Evolutionary conservation across 2,329 filamentous ascomycete genomes (phyloP).

Genomic region (Geoglossum cookeanum): DNA sequence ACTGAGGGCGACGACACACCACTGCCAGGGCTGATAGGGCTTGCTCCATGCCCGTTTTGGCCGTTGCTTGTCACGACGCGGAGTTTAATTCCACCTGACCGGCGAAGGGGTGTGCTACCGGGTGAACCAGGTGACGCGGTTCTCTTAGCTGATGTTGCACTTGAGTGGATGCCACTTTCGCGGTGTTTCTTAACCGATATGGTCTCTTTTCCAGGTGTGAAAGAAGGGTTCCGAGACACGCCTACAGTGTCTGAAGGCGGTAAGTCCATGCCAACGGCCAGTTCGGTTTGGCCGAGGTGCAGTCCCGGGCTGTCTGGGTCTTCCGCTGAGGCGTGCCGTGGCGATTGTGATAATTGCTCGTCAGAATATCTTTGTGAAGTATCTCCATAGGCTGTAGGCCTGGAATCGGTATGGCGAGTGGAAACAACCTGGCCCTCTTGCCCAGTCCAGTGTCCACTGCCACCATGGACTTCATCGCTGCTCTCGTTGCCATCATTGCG

Average conservation of each 20-base stretch:
- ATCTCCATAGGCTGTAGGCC: background rate
- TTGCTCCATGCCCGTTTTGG: background rate
- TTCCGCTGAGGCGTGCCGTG: background rate
- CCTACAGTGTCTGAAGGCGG: background rate
- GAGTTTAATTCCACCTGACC: background rate
- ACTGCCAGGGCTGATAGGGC: background rate
- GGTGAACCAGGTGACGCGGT: background rate
- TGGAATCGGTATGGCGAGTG: background rate
- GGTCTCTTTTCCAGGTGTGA: conserved; percentile 2
- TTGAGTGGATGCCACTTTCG: background rate
- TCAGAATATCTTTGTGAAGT: too few species aligned
- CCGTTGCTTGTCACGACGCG: background rate
- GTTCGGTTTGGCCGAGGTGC: background rate
- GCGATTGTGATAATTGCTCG: background rate
- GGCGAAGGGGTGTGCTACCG: background rate
- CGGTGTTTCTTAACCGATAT: background rate
- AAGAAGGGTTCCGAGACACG: conserved; percentile 1
- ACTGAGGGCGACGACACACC: background rate
- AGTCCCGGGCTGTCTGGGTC: too few species aligned
- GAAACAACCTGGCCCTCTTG: background rate
- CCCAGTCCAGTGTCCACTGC: background rate
- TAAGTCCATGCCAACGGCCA: background rate
- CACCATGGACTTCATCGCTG: background rate
- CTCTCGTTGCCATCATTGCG: background rate
- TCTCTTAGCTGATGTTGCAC: background rate